These are phyloP conservation scores for Plasmodium billcollinsi DNA, from an alignment of 169 alveolate species.

Conservation along the genomic window DNA sequence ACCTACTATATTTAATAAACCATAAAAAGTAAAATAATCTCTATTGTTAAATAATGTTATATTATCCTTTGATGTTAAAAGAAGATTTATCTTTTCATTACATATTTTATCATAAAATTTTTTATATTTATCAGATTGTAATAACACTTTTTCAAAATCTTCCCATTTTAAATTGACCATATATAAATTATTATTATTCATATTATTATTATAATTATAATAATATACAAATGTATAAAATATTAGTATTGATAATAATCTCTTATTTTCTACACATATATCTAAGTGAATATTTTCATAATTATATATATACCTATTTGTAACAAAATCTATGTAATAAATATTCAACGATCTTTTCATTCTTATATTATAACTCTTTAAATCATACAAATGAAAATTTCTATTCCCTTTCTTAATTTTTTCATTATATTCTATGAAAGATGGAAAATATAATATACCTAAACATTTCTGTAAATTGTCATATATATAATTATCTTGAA, in stretches of 20 bases:
- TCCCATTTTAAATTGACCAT: conserved; percentile 2
- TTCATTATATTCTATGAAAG: conserved; percentile 3
- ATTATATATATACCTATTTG: conserved; percentile 12
- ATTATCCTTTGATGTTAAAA: conserved; percentile 30
- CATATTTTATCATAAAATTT: not conserved
- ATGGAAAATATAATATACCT: conserved; percentile 43
- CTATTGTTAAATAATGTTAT: conserved; percentile 9
- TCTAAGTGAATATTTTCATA: conserved; percentile 19
- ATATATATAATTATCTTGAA: conserved; percentile 23
- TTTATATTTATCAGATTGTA: not conserved
- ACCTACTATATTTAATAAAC: conserved; percentile 42
- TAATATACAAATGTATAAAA: conserved; percentile 39
- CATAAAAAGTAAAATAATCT: conserved; percentile 37
- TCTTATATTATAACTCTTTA: conserved; percentile 11
- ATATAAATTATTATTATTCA: not conserved
- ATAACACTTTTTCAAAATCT: not conserved
- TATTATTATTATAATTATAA: not conserved
- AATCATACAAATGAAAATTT: conserved; percentile 9
- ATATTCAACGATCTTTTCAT: conserved; percentile 35
- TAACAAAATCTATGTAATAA: conserved; percentile 24
- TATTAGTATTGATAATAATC: conserved; percentile 16
- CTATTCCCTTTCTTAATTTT: conserved; percentile 7
- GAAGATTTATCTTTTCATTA: not conserved
- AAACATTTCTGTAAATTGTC: conserved; percentile 32
- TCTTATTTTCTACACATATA: conserved; percentile 19